phyloP scores from a whole-genome alignment of 441 rosid species.

The Rhodomyrtus psidioides region DNA sequence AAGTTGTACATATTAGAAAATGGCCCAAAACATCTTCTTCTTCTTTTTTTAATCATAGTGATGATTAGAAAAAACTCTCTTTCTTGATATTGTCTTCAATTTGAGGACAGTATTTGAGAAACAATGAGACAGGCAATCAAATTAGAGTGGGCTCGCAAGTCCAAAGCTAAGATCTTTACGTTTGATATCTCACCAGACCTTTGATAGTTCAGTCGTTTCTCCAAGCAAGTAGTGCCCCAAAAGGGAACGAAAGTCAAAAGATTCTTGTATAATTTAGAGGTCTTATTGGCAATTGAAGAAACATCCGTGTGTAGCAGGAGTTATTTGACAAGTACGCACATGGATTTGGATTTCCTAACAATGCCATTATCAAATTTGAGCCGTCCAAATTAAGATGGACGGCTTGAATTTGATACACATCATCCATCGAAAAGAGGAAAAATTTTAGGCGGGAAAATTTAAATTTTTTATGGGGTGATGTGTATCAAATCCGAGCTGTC shows the following conservation, averaged over 20 bases:
- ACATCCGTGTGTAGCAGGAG: neutral
- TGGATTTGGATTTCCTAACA: too few relatives aligned
- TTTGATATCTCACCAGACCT: neutral
- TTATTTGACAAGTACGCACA: neutral
- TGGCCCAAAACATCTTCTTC: neutral
- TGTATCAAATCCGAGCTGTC: too few relatives aligned
- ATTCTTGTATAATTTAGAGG: neutral
- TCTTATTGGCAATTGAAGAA: neutral
- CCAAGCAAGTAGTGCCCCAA: neutral
- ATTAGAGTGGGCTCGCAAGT: neutral
- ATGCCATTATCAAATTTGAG: too few relatives aligned
- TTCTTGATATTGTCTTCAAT: neutral
- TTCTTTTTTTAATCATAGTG: neutral
- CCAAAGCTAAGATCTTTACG: neutral
- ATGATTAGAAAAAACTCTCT: neutral
- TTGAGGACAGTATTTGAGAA: neutral
- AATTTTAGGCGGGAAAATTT: too few relatives aligned
- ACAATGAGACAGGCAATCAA: neutral
- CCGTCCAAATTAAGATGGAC: too few relatives aligned
- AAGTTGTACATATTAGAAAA: neutral
- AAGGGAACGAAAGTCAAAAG: neutral
- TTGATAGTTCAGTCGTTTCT: neutral
- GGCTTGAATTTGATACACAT: too few relatives aligned
- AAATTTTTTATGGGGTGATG: too few relatives aligned
- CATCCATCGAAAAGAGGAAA: too few relatives aligned